Evolutionary conservation across 805 yeast species (phyloP).

Genomic region (Candida maris): DNA sequence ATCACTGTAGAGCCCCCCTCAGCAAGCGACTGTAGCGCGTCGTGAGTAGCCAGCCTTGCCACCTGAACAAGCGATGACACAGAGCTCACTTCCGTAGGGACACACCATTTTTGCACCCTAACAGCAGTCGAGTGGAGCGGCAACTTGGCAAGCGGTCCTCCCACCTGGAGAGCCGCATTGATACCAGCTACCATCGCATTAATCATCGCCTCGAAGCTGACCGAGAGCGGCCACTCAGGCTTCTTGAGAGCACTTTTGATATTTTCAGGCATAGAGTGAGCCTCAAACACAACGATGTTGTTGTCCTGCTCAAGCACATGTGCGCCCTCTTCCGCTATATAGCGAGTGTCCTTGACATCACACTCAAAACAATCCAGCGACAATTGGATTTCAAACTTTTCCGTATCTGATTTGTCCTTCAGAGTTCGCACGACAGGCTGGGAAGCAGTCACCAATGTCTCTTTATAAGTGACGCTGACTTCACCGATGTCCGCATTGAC

Average conservation of each 20-base stretch:
- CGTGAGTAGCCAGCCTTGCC: conserved; percentile 42
- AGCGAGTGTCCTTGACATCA: conserved; percentile 26
- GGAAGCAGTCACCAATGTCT: conserved; percentile 41
- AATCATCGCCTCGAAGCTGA: conserved; percentile 45
- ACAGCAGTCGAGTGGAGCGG: conserved; percentile 61
- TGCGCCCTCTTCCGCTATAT: conserved; percentile 38
- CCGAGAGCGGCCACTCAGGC: conserved; percentile 44
- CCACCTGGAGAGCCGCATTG: conserved; percentile 59
- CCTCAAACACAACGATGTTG: conserved; percentile 40
- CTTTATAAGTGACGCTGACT: conserved; percentile 88
- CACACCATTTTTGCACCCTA: conserved; percentile 46
- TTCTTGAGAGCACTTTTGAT: conserved; percentile 20
- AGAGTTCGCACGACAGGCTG: conserved; percentile 19
- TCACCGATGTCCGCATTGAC: conserved; percentile 79
- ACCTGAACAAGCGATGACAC: conserved; percentile 41
- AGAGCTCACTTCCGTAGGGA: conserved; percentile 48
- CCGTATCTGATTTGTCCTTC: conserved; percentile 14
- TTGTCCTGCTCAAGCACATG: conserved; percentile 42
- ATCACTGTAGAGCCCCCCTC: conserved; percentile 48
- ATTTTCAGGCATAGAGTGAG: conserved; percentile 20
- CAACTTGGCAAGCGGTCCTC: conserved; percentile 57
- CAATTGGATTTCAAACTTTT: conserved; percentile 24
- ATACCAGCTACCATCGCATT: conserved; percentile 57
- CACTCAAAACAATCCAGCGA: conserved; percentile 33
- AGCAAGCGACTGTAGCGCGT: conserved; percentile 31